A percentile compares a stretch with the other conserved stretches of the same genome.
These are phyloP conservation scores for Penicillium egyptiacum DNA, from an alignment of 495 filamentous ascomycete species.

Conservation along the genomic window DNA sequence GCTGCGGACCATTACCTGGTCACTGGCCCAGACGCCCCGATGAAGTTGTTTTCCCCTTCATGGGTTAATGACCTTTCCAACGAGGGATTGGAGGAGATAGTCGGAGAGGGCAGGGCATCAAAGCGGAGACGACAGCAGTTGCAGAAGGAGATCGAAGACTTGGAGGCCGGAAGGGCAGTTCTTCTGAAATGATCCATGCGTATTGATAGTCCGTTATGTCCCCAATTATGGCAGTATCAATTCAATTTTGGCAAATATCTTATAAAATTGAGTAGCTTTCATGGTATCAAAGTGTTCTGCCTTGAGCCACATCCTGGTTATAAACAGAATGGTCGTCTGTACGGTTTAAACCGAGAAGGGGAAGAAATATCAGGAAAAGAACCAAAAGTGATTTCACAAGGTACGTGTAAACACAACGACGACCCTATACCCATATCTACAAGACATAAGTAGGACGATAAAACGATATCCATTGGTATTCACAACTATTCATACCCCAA, in stretches of 20 bases:
- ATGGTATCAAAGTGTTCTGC: too few relatives aligned
- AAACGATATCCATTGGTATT: not conserved
- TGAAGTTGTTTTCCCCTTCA: slow-evolving; percentile 34
- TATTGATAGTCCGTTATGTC: too few relatives aligned
- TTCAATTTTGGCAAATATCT: too few relatives aligned
- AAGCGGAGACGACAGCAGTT: slow-evolving; percentile 34
- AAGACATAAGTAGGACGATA: not conserved
- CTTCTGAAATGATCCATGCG: too few relatives aligned
- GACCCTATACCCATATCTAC: not conserved
- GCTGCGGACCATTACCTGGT: slow-evolving; percentile 37
- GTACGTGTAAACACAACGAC: not conserved
- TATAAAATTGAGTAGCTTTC: too few relatives aligned
- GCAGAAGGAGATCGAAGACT: slow-evolving; percentile 37
- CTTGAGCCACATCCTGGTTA: too few relatives aligned
- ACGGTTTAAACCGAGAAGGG: too few relatives aligned
- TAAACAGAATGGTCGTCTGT: too few relatives aligned
- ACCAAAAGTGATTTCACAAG: too few relatives aligned
- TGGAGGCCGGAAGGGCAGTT: not conserved
- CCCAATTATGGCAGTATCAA: too few relatives aligned
- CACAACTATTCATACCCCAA: not conserved
- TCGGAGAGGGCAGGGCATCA: slow-evolving; percentile 40
- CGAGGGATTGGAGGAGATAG: slow-evolving; percentile 44
- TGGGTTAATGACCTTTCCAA: slow-evolving; percentile 38
- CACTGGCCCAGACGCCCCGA: slow-evolving; percentile 33
- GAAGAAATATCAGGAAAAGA: too few relatives aligned